Conservation (phyloP, 208 protist species). For the Trypanosoma avium region DNA sequence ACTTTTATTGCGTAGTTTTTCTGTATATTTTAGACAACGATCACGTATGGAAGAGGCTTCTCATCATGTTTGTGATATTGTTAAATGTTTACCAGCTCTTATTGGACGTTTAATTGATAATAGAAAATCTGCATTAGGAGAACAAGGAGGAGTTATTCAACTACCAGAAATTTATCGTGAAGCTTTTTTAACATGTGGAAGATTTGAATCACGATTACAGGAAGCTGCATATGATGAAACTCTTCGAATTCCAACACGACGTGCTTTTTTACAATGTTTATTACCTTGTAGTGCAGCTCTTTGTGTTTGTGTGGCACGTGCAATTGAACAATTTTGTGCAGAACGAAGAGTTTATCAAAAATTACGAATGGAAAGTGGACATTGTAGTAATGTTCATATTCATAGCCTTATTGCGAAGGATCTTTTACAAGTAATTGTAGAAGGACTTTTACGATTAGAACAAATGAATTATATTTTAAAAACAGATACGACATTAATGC, state of each 20-base stretch:
- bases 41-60: slow-evolving; percentile 19
- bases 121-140: slow-evolving; percentile 12
- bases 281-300: slow-evolving; percentile 64
- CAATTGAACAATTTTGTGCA: slow-evolving; percentile 43
- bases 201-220: slow-evolving; percentile 55
- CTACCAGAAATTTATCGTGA: slow-evolving; percentile 42
- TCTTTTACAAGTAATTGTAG: slow-evolving; percentile 70
- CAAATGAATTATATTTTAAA: slow-evolving; percentile 45
- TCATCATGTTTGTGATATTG: slow-evolving; percentile 32
- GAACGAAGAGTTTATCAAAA: slow-evolving; percentile 28
- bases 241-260: slow-evolving; percentile 8
- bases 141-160: slow-evolving; percentile 22
- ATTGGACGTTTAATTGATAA: slow-evolving; percentile 32
- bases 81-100: slow-evolving; percentile 51
- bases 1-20: slow-evolving; percentile 60
- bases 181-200: slow-evolving; percentile 55
- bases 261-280: slow-evolving; percentile 46
- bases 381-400: slow-evolving; percentile 24
- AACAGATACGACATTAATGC: slow-evolving; percentile 13
- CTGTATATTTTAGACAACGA: slow-evolving; percentile 46
- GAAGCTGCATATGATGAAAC: slow-evolving; percentile 32
- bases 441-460: slow-evolving; percentile 75
- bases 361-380: slow-evolving; percentile 15
- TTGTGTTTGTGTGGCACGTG: slow-evolving; percentile 58
- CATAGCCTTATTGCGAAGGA: slow-evolving; percentile 42